Conservation (phyloP, 768 basidiomycete species). For the Kwoniella heveanensis region DNA sequence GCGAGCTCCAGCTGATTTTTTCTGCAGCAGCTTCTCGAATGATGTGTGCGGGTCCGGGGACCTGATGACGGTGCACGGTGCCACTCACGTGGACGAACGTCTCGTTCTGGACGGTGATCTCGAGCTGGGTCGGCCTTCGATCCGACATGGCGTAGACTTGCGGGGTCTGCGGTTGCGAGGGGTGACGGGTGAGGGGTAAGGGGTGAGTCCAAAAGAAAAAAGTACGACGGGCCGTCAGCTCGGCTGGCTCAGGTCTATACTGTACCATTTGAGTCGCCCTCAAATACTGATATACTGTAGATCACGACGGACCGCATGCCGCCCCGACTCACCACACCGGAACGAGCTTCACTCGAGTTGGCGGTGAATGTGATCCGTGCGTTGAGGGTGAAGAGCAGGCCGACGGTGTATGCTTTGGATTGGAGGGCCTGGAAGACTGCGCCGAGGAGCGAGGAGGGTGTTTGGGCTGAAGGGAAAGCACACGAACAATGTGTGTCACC, state of each 20-base stretch:
- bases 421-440: conserved; percentile 26
- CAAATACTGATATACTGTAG: too few species aligned
- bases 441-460: conserved; percentile 22
- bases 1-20: too few species aligned
- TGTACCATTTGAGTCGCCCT: too few species aligned
- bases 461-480: conserved; percentile 28
- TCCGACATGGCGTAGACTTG: conserved; percentile 24
- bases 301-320: too few species aligned
- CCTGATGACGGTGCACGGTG: background rate
- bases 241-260: too few species aligned
- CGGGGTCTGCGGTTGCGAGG: conserved; percentile 11
- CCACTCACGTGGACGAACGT: conserved; percentile 28
- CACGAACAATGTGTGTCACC: too few species aligned
- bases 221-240: too few species aligned
- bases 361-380: conserved; percentile 20
- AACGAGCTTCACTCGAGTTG: background rate
- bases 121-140: conserved; percentile 13
- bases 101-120: conserved; percentile 28
- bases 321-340: conserved; percentile 5
- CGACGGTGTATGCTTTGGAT: conserved; percentile 37
- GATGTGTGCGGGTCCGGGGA: too few species aligned
- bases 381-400: conserved; percentile 35
- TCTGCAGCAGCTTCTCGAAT: too few species aligned
- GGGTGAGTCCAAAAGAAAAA: too few species aligned
- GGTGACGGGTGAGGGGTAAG: too few species aligned